Evolutionary conservation across 495 filamentous ascomycete genomes (phyloP).

Genomic region (Elasticomyces elasticus): DNA sequence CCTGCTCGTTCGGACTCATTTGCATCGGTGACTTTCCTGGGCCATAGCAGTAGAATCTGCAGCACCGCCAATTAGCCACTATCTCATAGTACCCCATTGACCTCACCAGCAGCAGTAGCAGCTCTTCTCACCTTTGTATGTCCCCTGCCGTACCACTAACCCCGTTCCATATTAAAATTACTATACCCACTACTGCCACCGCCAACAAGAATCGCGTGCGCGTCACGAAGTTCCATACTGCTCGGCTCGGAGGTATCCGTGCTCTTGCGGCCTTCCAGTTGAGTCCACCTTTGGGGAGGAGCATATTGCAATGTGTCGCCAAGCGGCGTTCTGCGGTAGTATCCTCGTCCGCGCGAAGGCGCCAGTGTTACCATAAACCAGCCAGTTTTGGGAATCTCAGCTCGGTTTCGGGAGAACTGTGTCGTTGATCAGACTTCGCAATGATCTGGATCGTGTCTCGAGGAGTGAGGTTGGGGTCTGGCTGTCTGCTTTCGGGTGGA

Average conservation of each 20-base stretch:
- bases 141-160: slow-evolving; percentile 70
- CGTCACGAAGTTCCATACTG: slow-evolving; percentile 65
- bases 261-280: slow-evolving; percentile 86
- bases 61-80: slow-evolving; percentile 6
- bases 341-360: not conserved
- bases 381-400: not conserved
- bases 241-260: slow-evolving; percentile 70
- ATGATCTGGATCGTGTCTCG: not conserved
- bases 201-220: slow-evolving; percentile 71
- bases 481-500: not conserved
- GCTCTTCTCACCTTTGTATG: slow-evolving; percentile 72
- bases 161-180: slow-evolving; percentile 84
- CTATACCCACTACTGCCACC: slow-evolving; percentile 57
- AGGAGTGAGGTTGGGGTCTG: not conserved
- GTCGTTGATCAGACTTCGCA: too few species aligned
- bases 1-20: slow-evolving; percentile 83
- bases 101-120: too few species aligned
- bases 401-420: too few species aligned
- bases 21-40: slow-evolving; percentile 87
- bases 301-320: slow-evolving; percentile 38
- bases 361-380: not conserved
- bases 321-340: slow-evolving; percentile 8
- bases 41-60: slow-evolving; percentile 94
- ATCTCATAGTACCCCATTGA: too few species aligned
- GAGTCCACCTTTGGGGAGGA: slow-evolving; percentile 80